phyloP scores from a whole-genome alignment of 2,329 filamentous ascomycete species.

The Chaetomium globosum region DNA sequence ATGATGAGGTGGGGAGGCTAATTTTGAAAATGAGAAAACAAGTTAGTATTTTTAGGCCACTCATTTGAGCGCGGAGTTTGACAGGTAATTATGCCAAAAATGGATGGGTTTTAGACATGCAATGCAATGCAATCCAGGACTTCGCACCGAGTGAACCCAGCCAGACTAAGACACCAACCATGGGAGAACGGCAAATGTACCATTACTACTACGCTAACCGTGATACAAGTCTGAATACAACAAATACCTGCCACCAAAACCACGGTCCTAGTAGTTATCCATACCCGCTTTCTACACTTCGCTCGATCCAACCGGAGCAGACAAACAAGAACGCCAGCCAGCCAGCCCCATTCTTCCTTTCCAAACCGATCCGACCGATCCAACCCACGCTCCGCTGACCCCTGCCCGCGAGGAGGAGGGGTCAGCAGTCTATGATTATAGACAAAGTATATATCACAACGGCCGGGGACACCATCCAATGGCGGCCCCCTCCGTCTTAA shows the following conservation, averaged over 20 bases:
- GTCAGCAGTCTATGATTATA: neutral
- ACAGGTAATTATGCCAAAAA: conserved; percentile 11
- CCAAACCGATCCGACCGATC: neutral
- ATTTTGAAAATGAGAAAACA: conserved; percentile 30
- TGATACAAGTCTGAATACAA: neutral
- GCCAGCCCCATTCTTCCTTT: neutral
- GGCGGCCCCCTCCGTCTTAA: neutral
- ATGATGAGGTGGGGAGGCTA: conserved; percentile 27
- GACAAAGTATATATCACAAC: neutral
- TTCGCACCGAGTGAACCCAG: neutral
- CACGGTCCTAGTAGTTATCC: neutral
- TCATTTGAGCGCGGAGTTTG: conserved; percentile 21
- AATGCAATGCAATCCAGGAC: neutral
- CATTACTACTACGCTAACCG: neutral
- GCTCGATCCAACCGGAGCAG: neutral
- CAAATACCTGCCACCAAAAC: too few species aligned
- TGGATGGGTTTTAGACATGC: neutral
- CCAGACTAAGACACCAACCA: neutral
- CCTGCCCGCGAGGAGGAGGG: too few species aligned
- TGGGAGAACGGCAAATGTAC: neutral
- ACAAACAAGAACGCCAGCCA: conserved; percentile 7
- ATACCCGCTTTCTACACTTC: neutral
- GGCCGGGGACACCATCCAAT: neutral
- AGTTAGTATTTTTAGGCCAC: neutral
- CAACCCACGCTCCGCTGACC: neutral